phyloP scores from a whole-genome alignment of 2,329 filamentous ascomycete species.

The Diplodia seriata region DNA sequence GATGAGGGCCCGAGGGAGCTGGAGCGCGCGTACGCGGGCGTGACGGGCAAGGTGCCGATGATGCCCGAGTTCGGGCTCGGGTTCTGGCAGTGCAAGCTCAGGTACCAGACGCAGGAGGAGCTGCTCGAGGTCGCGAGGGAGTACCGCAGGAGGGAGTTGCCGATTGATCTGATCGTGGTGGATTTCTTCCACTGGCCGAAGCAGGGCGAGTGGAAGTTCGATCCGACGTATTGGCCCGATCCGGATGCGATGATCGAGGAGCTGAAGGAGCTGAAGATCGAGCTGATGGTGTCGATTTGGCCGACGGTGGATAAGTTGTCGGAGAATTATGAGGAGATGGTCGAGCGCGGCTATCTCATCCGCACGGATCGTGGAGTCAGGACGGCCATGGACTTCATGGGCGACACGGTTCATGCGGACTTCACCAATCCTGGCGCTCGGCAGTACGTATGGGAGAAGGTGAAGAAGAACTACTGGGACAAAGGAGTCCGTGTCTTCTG shows the following conservation, averaged over 20 bases:
- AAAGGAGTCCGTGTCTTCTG: conserved; percentile 71
- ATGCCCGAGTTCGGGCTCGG: conserved; percentile 74
- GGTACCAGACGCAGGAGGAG: conserved; percentile 71
- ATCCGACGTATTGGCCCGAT: conserved; percentile 69
- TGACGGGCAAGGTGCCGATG: conserved; percentile 67
- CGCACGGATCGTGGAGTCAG: conserved; percentile 66
- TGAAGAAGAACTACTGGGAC: conserved; percentile 66
- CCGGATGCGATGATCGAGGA: conserved; percentile 71
- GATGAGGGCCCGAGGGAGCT: conserved; percentile 64
- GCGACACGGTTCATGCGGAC: conserved; percentile 67
- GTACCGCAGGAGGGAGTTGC: conserved; percentile 62
- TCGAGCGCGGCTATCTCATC: conserved; percentile 66
- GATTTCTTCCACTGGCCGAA: conserved; percentile 73
- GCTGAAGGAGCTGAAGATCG: conserved; percentile 63
- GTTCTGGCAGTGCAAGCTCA: conserved; percentile 72
- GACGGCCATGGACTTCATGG: conserved; percentile 65
- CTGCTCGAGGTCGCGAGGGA: conserved; percentile 66
- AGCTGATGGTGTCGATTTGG: conserved; percentile 75
- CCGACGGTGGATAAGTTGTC: conserved; percentile 67
- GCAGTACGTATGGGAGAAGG: conserved; percentile 65
- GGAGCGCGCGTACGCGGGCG: conserved; percentile 61
- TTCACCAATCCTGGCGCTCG: conserved; percentile 67
- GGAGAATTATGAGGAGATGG: conserved; percentile 68
- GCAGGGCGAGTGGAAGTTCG: conserved; percentile 73
- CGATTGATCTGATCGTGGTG: conserved; percentile 69